These are phyloP conservation scores for Cryptomeria japonica DNA, from an alignment of 75 land plant species.

Conservation along the genomic window DNA sequence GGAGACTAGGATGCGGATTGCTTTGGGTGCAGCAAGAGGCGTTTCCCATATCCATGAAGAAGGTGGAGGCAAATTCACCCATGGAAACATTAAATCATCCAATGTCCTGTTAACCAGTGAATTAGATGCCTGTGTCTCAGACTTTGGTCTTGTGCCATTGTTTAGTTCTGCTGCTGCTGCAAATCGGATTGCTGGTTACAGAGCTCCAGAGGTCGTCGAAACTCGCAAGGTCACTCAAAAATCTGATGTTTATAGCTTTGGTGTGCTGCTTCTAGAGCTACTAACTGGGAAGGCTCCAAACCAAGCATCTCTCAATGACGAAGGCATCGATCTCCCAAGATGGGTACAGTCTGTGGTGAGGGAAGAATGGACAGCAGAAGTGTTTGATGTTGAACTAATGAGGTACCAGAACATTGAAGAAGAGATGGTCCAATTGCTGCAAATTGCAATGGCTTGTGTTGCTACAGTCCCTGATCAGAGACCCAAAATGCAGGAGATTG, in stretches of 20 bases:
- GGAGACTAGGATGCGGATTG: conserved; percentile 73
- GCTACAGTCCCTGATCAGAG: conserved; percentile 65
- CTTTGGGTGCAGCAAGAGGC: conserved; percentile 72
- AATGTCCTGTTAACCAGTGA: conserved; percentile 78
- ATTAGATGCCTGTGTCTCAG: conserved; percentile 51
- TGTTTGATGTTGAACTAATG: conserved; percentile 75
- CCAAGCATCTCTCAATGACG: conserved; percentile 47
- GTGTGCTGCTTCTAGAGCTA: conserved; percentile 83
- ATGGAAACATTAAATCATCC: conserved; percentile 93
- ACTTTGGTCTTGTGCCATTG: conserved; percentile 63
- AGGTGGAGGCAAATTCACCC: conserved; percentile 45
- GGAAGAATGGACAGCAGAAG: conserved; percentile 89
- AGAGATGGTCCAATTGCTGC: conserved; percentile 84
- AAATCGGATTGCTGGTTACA: conserved; percentile 68
- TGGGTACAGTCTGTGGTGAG: conserved; percentile 85
- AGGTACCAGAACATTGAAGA: conserved; percentile 59
- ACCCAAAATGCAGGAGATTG: conserved; percentile 58
- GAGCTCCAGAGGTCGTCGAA: conserved; percentile 81
- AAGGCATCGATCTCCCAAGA: conserved; percentile 70
- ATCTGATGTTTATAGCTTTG: conserved; percentile 87
- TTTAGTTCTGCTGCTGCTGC: conserved; percentile 44
- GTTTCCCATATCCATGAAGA: conserved; percentile 69
- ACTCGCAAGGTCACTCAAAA: conserved; percentile 64
- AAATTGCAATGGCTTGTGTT: conserved; percentile 78
- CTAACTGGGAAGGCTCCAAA: conserved; percentile 83